Conservation (phyloP, 176 grass and related monocot genomes). For the Bothriochloa decipiens region DNA sequence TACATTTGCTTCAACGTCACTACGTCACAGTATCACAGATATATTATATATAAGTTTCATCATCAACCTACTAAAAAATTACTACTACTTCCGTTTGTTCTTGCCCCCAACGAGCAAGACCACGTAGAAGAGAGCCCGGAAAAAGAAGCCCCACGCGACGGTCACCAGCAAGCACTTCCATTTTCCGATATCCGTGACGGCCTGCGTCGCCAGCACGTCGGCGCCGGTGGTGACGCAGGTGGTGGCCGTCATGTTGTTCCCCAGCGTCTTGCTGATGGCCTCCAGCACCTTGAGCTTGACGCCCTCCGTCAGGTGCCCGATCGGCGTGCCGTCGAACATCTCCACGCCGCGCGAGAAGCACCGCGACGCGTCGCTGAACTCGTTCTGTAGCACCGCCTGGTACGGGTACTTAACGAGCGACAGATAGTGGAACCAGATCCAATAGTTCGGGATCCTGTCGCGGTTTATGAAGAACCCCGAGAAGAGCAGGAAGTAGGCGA, state of each 20-base stretch:
- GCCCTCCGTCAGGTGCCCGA: slow-evolving; percentile 41
- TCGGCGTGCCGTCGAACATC: slow-evolving; percentile 77
- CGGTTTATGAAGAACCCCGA: slow-evolving; percentile 88
- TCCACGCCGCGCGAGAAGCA: slow-evolving; percentile 72
- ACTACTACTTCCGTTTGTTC: no score
- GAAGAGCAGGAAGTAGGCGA: slow-evolving; percentile 89
- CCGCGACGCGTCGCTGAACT: slow-evolving; percentile 46
- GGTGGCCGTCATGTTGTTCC: background rate
- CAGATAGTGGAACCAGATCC: slow-evolving; percentile 96
- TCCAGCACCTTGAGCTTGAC: slow-evolving; percentile 57
- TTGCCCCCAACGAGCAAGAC: no score
- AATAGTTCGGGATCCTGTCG: slow-evolving; percentile 68
- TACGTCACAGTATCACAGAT: no score
- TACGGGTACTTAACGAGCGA: slow-evolving; percentile 90
- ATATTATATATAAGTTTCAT: no score
- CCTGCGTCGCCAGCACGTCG: slow-evolving; percentile 30
- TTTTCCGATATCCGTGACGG: no score
- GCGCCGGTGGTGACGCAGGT: slow-evolving; percentile 70
- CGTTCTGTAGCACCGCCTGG: slow-evolving; percentile 82
- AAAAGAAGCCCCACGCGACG: no score
- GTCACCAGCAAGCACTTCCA: no score
- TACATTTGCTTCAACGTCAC: no score
- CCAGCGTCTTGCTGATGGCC: slow-evolving; percentile 53
- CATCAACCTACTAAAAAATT: no score
- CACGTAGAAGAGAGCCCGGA: no score